These are phyloP conservation scores for Candida ortonii DNA, from an alignment of 805 yeast species.

Conservation along the genomic window DNA sequence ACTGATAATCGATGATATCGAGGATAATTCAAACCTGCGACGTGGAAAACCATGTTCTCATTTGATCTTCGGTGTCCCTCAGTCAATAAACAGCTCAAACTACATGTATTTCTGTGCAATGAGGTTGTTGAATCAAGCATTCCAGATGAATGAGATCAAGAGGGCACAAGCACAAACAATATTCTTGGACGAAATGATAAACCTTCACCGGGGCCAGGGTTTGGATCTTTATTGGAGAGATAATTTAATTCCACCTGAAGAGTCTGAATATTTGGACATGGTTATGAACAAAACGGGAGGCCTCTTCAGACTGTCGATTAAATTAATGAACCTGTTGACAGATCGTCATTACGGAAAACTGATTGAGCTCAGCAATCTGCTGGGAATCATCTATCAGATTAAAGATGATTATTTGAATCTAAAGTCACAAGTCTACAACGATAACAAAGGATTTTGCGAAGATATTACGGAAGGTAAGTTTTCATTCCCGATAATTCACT, in stretches of 20 bases:
- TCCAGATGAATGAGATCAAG: conserved; percentile 17
- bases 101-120: conserved; percentile 77
- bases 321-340: conserved; percentile 46
- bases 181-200: conserved; percentile 69
- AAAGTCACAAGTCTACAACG: conserved; percentile 45
- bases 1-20: conserved; percentile 81
- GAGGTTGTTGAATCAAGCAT: conserved; percentile 37
- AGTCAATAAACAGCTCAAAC: conserved; percentile 79
- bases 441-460: conserved; percentile 76
- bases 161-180: conserved; percentile 36
- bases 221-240: conserved; percentile 89
- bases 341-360: conserved; percentile 26
- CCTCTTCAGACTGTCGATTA: conserved; percentile 68
- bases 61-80: conserved; percentile 69
- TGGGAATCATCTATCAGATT: conserved; percentile 85
- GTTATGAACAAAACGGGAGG: conserved; percentile 91
- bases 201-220: conserved; percentile 88
- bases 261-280: conserved; percentile 69
- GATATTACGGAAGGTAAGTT: conserved; percentile 89
- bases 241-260: conserved; percentile 52
- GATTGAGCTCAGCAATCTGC: conserved; percentile 62
- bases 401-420: conserved; percentile 82
- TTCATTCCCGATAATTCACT: conserved; percentile 81
- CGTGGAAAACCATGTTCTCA: conserved; percentile 83
- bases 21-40: conserved; percentile 68